Evolutionary conservation across 441 rosid genomes (phyloP), one percentile per base, ranked within the genome.

Genomic region (Gossypium laxum): DNA sequence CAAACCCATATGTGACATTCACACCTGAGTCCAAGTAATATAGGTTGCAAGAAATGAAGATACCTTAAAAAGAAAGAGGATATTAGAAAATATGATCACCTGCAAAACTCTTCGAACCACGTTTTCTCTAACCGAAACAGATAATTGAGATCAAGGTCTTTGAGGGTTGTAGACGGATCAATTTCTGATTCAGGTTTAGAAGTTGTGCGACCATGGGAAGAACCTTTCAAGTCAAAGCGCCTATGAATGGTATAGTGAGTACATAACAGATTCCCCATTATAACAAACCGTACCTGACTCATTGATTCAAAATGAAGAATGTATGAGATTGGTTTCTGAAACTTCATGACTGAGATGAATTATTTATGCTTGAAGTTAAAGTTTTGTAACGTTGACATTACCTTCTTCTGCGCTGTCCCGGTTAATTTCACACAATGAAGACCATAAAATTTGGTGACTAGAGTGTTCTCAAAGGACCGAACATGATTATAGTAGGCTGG

Each of bases 401-500:
- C 98, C 92, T 93, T 91, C 75, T 94, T 93, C 79, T 94, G 98
- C 57, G 90, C 81, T 22, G 98, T 74, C 54, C 98, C 98, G 0
- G 90, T 85, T 77, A 89, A 75, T 75, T 83, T 92, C 19, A 92
- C 99, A 66, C 91, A 90, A 75, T 94, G 99, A 58, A 94, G 91
- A 69, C 99, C 99, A 30, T 76, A 94, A 74, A 88, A 92, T 81
- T 88, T 94, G 67, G 96, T 92, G 34, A 94, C 91, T 32, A 92
- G 79, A 18, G 99, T 94, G 87, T 89, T 85, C 79, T 89, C 92
- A 62, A 85, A 92, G 17, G 93, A 81, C 38, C 90, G 85, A 8
- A 94, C 96, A 83, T 94, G 99, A 75, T 87, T 89, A 79, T 89
- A 94, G 77, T 94, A 94, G 32, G 96, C 98, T 0, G 98, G 93